These are phyloP conservation scores for Schwanniomyces polymorphus DNA, from an alignment of 805 yeast genomes.

Conservation along the genomic window DNA sequence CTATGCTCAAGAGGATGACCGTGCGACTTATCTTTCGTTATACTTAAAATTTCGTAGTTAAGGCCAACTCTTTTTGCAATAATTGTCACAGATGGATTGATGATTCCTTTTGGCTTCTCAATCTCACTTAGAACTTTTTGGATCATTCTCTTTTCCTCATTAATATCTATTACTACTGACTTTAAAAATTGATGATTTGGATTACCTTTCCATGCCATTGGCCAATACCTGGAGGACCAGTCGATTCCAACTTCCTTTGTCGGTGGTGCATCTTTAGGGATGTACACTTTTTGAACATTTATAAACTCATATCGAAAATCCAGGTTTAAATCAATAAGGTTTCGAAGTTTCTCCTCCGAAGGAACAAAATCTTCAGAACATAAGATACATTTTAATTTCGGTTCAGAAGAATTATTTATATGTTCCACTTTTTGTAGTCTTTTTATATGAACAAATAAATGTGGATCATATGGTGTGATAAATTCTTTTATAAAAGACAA, in stretches of 20 bases:
- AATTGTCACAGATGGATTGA: slow-evolving; percentile 54
- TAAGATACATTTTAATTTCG: slow-evolving; percentile 39
- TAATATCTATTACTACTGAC: slow-evolving; percentile 51
- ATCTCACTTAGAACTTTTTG: slow-evolving; percentile 10
- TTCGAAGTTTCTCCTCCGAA: slow-evolving; percentile 18
- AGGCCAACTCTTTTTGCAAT: slow-evolving; percentile 59
- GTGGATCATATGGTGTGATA: slow-evolving; percentile 24
- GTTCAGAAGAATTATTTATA: not conserved
- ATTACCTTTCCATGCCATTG: slow-evolving; percentile 91
- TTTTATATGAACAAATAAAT: slow-evolving; percentile 48
- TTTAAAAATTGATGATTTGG: slow-evolving; percentile 72
- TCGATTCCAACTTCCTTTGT: slow-evolving; percentile 62
- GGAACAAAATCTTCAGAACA: slow-evolving; percentile 42
- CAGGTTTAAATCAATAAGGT: slow-evolving; percentile 15
- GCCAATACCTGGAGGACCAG: slow-evolving; percentile 82
- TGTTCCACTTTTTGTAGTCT: slow-evolving; percentile 44
- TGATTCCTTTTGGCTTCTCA: slow-evolving; percentile 3
- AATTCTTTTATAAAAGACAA: slow-evolving; percentile 24
- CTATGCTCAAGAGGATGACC: slow-evolving; percentile 68
- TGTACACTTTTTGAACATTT: slow-evolving; percentile 20
- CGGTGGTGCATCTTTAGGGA: slow-evolving; percentile 67
- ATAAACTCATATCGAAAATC: slow-evolving; percentile 6
- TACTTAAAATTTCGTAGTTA: slow-evolving; percentile 32
- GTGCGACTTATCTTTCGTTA: slow-evolving; percentile 36
- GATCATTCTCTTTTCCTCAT: slow-evolving; percentile 32